phyloP scores from a whole-genome alignment of 2,329 filamentous ascomycete genomes.

The Xylaria sp. region DNA sequence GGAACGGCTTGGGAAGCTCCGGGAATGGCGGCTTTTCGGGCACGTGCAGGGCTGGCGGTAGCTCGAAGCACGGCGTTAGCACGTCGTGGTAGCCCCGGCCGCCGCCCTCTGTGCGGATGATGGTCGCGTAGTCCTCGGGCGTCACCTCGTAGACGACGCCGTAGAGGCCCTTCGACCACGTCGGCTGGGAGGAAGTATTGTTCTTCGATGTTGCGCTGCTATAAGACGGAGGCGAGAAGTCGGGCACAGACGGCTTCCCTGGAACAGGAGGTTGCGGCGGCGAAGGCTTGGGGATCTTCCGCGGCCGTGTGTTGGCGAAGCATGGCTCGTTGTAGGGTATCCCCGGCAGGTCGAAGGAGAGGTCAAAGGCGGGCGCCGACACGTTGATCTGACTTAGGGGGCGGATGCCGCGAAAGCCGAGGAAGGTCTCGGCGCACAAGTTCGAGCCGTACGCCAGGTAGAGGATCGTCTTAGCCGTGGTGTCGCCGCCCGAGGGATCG shows the following conservation, averaged over 20 bases:
- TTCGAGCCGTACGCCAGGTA: slow-evolving; percentile 96
- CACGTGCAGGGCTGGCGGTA: slow-evolving; percentile 69
- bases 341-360: slow-evolving; percentile 88
- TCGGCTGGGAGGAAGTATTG: slow-evolving; percentile 38
- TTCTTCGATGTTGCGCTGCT: background rate
- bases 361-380: slow-evolving; percentile 77
- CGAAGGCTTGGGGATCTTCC: slow-evolving; percentile 61
- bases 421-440: slow-evolving; percentile 81
- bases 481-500: slow-evolving; percentile 32
- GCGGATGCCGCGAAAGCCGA: slow-evolving; percentile 78
- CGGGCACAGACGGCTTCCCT: background rate
- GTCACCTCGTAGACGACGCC: slow-evolving; percentile 98
- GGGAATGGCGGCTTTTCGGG: slow-evolving; percentile 70
- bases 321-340: slow-evolving; percentile 90
- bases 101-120: slow-evolving; percentile 91
- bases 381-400: slow-evolving; percentile 86
- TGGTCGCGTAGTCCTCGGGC: slow-evolving; percentile 80
- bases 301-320: slow-evolving; percentile 82
- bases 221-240: background rate
- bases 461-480: slow-evolving; percentile 64
- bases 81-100: slow-evolving; percentile 88
- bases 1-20: slow-evolving; percentile 71
- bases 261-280: slow-evolving; percentile 39
- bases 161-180: slow-evolving; percentile 84
- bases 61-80: slow-evolving; percentile 78